Evolutionary conservation across 2,329 filamentous ascomycete genomes (phyloP), one percentile per base, ranked within the genome.

Genomic region (Diplocarpon mali): DNA sequence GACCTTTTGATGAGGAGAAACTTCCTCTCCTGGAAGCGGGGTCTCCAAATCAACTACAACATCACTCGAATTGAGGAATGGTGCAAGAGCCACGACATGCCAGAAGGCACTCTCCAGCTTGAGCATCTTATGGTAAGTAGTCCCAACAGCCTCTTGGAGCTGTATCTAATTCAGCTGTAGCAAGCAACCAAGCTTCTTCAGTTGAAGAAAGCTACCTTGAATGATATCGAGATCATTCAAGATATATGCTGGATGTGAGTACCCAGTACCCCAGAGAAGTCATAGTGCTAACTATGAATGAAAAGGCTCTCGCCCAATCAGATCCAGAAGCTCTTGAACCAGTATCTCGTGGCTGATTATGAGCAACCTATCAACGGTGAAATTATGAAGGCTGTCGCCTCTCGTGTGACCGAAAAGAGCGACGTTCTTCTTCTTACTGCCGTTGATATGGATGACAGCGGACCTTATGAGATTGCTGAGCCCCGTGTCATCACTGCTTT

Each of bases 51-150:
- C 70, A 98, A 98, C 70, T 98, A 98, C 73, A 98, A 98, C 69
- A 98, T 98, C 65, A 98, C 92, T 17, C 80, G 92, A 46, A 98
- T 98, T 52, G 92, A 98, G 66, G 92, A 98, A 68, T 98, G 92
- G 92, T 98, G 92, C 70, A 98, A 98, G 78, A 95, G 89, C 61
- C 93, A 98, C 64, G 92, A 96, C 58, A 96, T 98, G 90, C 92
- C 92, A 1, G 90, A 98, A 67, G 92, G 92, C 44, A 98, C 90
- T 27, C 75, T 98, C 42, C 90, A 96, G 69, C 76, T 98, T 45
- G 92, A 98, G 71, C 92, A 98, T 71, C 69, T 98, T 57, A 98
- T 98, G 92, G 84, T 87, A 68, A 66, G 70, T 59, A 8, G 12
- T 2, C 34, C 9, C n/a, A 14, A 17, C 8, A 34, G 3, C 10